Conservation (phyloP, 2,329 filamentous ascomycete genomes). For the Fusarium armeniacum region DNA sequence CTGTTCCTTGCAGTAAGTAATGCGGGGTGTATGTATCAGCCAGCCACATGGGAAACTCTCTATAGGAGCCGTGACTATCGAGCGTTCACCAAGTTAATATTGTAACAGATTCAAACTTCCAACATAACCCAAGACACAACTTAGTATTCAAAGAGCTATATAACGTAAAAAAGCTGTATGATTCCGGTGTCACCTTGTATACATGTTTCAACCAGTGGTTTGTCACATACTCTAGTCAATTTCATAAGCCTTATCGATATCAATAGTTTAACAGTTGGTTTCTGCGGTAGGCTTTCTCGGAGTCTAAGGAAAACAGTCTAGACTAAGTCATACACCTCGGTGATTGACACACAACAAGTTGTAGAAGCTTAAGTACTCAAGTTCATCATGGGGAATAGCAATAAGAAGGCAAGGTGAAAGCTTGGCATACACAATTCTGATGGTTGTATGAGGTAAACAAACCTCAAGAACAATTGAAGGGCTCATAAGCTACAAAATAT, state of each 20-base stretch:
- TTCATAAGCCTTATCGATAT: background rate
- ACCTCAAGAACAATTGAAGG: background rate
- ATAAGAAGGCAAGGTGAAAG: background rate
- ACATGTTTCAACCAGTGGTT: background rate
- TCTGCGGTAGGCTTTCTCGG: background rate
- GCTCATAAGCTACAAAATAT: background rate
- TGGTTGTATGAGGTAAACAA: background rate
- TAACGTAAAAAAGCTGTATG: background rate
- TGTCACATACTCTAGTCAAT: background rate
- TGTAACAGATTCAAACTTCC: no score
- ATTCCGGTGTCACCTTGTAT: background rate
- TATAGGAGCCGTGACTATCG: slow-evolving; percentile 23
- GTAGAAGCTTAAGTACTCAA: background rate
- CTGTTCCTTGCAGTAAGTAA: slow-evolving; percentile 35
- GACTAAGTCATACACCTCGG: background rate
- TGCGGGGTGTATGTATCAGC: slow-evolving; percentile 8
- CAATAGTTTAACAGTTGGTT: background rate
- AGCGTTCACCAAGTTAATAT: background rate
- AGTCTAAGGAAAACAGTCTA: background rate
- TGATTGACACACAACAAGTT: background rate
- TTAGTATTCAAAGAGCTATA: background rate
- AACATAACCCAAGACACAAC: background rate
- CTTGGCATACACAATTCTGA: background rate
- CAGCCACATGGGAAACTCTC: background rate
- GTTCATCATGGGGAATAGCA: background rate